Evolutionary conservation across 768 basidiomycete genomes (phyloP), one percentile per base, ranked within the genome.

Genomic region (Boletales sp.): DNA sequence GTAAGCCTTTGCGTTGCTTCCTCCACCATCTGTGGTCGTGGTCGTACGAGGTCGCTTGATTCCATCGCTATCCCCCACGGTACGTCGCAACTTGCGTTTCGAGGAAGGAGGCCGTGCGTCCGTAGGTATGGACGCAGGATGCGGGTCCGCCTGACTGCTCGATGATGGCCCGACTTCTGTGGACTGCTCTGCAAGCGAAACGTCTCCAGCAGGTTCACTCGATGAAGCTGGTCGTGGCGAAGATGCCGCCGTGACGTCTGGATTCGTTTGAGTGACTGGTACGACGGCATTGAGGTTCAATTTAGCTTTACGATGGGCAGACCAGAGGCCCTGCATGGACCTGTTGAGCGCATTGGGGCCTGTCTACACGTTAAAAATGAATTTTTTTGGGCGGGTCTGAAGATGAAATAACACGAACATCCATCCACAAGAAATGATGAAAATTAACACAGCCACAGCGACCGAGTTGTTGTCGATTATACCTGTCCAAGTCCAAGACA

Each of bases 281-380:
- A 61, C 45, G 2, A 51, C 11, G 2, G 72, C 52, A 52, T 90
- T 90, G 48, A 90, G 69, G 57, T 91, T 90, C 12, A 91, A 44
- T 63, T 77, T 84, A n/a, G 72, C 74, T 24, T 77, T 76, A 36
- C 83, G 72, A 47, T 90, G 86, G 11, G 69, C 74, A 1, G 84
- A 80, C 89, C 89, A 91, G 17, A 88, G 74, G 19, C 80, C 82
- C 66, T 88, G 87, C 83, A 89, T 87, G 19, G 86, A 87, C 48
- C 77, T 74, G 68, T 91, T 91, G 58, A 91, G 73, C 15, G 78
- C 67, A 71, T 90, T 90, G 85, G 76, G 47, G 79, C 83, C 86
- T 89, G 63, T 69, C 83, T 85, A 72, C 65, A 63, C 65, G 65
- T 66, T 52, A 2, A 38, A 18, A 69, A 57, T 67, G 14, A 36